These are phyloP conservation scores for Aspergillus ellipticus DNA, from an alignment of 495 filamentous ascomycete genomes.

Conservation along the genomic window DNA sequence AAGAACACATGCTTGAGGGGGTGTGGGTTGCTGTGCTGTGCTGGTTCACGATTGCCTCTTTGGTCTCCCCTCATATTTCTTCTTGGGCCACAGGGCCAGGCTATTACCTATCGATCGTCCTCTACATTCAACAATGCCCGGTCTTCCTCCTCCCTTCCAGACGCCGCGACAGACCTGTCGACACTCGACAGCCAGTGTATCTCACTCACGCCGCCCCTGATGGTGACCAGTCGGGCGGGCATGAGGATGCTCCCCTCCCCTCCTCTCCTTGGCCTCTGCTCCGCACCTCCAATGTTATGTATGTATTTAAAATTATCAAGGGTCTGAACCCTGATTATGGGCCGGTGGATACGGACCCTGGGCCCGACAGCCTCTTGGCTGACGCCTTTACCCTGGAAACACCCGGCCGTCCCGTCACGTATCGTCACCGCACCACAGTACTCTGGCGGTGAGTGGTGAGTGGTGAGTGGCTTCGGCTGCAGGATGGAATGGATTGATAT, in stretches of 20 bases:
- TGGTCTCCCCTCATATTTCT: neutral
- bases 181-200: neutral
- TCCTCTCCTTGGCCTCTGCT: neutral
- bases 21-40: neutral
- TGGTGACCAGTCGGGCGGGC: neutral
- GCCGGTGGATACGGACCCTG: conserved; percentile 3
- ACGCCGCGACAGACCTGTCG: neutral
- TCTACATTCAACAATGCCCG: neutral
- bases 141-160: neutral
- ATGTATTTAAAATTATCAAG: neutral
- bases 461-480: too few relatives aligned
- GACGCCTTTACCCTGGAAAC: neutral
- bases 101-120: neutral
- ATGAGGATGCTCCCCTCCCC: neutral
- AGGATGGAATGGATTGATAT: neutral
- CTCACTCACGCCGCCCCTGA: neutral
- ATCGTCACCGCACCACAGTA: neutral
- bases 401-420: neutral
- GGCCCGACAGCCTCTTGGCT: neutral
- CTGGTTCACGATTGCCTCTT: neutral
- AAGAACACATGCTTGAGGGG: too few relatives aligned
- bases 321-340: conserved; percentile 4
- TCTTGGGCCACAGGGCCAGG: neutral
- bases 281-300: neutral
- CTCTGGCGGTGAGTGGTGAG: too few relatives aligned